These are phyloP conservation scores for Copromyces sp. DNA, from an alignment of 495 filamentous ascomycete species.

Conservation along the genomic window DNA sequence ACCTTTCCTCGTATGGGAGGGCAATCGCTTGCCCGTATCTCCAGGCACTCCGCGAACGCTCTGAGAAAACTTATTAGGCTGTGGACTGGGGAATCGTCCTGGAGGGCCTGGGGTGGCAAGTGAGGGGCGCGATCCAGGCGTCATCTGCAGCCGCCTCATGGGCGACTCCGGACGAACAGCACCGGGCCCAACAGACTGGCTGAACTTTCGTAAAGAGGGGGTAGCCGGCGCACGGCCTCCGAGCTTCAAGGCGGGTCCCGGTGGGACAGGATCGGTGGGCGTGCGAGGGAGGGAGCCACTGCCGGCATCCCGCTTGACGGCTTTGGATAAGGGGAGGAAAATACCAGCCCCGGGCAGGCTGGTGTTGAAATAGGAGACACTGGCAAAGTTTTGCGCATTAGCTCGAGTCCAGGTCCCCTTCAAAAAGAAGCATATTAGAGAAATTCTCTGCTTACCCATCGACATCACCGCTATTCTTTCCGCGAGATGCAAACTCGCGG, in stretches of 20 bases:
- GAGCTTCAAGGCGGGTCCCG: conserved; percentile 37
- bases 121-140: conserved; percentile 45
- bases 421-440: background rate
- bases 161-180: conserved; percentile 78
- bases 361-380: conserved; percentile 75
- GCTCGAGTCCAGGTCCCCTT: background rate
- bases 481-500: conserved; percentile 64
- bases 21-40: conserved; percentile 44
- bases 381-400: conserved; percentile 19
- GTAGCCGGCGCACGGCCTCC: conserved; percentile 52
- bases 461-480: conserved; percentile 95
- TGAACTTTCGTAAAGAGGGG: conserved; percentile 59
- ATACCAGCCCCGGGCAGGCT: conserved; percentile 73
- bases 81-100: conserved; percentile 54
- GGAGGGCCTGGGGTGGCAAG: conserved; percentile 39
- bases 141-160: conserved; percentile 49
- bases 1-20: conserved; percentile 36
- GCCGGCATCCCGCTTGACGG: conserved; percentile 54
- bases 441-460: conserved; percentile 60
- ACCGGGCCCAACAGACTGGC: conserved; percentile 76
- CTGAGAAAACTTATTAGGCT: conserved; percentile 53
- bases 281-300: conserved; percentile 49
- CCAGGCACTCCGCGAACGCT: conserved; percentile 49
- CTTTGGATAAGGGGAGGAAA: conserved; percentile 85
- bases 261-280: conserved; percentile 55